These are phyloP conservation scores for Rosa multiflora DNA, from an alignment of 306 rosid species.

Conservation along the genomic window DNA sequence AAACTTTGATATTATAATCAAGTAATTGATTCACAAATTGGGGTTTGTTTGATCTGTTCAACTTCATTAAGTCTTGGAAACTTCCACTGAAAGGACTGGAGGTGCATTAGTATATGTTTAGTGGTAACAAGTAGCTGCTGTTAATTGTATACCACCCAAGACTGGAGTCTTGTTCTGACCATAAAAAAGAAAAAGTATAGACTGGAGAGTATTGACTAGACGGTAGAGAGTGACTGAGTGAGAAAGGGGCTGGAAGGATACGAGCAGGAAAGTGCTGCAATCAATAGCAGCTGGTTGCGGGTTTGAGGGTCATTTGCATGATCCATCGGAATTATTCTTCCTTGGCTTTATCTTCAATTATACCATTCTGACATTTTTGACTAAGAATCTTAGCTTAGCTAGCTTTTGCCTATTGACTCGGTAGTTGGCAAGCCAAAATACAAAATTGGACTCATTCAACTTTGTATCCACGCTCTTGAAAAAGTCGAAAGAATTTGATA, in stretches of 20 bases:
- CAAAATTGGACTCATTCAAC: background rate
- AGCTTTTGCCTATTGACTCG: background rate
- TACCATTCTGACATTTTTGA: slow-evolving; percentile 10
- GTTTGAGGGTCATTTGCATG: background rate
- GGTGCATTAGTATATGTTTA: background rate
- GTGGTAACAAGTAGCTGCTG: background rate
- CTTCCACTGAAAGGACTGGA: background rate
- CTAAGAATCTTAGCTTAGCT: background rate
- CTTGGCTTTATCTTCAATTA: background rate
- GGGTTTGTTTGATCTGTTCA: background rate
- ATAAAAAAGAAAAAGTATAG: background rate
- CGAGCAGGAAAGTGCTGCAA: background rate
- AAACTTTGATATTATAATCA: background rate
- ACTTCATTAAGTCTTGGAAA: background rate
- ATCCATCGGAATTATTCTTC: background rate
- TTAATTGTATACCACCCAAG: background rate
- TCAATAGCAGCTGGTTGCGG: background rate
- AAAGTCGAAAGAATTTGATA: background rate
- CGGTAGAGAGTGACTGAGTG: background rate
- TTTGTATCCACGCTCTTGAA: background rate
- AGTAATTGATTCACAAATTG: background rate
- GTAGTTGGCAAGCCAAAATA: background rate
- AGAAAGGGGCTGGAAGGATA: slow-evolving; percentile 1
- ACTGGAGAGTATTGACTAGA: too few species aligned
- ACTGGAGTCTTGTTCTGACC: background rate